phyloP scores from a whole-genome alignment of 2,329 filamentous ascomycete species.

The Fusarium virguliforme region DNA sequence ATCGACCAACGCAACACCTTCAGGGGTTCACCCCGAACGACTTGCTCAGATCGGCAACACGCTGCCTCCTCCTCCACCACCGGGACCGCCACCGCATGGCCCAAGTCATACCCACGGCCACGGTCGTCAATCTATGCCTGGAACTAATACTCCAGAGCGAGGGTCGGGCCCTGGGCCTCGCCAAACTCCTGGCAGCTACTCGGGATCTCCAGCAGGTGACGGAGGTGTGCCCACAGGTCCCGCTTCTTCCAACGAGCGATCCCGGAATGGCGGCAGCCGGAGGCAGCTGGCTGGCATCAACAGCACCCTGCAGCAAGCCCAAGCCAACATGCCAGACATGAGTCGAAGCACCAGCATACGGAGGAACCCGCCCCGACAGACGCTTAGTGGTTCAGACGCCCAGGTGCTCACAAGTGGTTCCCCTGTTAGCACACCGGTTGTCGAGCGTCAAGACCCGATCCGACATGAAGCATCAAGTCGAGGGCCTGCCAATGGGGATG shows the following conservation, averaged over 20 bases:
- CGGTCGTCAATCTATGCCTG: conserved; percentile 54
- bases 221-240: conserved; percentile 56
- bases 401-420: conserved; percentile 72
- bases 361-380: conserved; percentile 58
- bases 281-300: conserved; percentile 74
- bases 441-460: conserved; percentile 65
- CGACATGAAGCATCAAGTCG: conserved; percentile 59
- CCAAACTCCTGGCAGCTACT: conserved; percentile 46
- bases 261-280: conserved; percentile 59
- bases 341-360: conserved; percentile 57
- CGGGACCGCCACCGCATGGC: conserved; percentile 51
- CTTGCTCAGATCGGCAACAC: conserved; percentile 63
- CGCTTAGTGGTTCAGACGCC: conserved; percentile 69
- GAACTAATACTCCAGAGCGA: conserved; percentile 54
- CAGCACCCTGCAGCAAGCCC: conserved; percentile 69
- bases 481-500: conserved; percentile 53
- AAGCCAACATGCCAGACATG: conserved; percentile 59
- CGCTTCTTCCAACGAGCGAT: conserved; percentile 57
- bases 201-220: conserved; percentile 49
- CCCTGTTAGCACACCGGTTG: conserved; percentile 64
- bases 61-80: conserved; percentile 54
- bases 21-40: conserved; percentile 67
- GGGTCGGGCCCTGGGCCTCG: conserved; percentile 44
- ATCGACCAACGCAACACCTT: conserved; percentile 48
- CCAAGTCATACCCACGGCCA: conserved; percentile 44